Conservation (phyloP, 345 rosid genomes). For the Capsella bursapastoris region DNA sequence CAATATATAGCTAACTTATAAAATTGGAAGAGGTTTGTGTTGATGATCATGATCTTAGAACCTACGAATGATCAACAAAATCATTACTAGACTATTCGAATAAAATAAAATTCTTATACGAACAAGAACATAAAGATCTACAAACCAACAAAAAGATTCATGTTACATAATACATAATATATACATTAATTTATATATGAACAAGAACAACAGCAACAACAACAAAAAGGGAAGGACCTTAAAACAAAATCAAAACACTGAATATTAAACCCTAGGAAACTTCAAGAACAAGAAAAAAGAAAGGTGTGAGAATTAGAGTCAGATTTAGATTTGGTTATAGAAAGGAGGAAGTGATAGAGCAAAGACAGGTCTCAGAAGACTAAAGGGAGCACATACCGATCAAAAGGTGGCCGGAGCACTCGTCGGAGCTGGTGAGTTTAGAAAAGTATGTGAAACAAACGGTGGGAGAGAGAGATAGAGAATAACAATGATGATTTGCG, state of each 20-base stretch:
- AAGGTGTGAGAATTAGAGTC: neutral
- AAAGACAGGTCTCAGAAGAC: neutral
- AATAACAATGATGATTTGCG: neutral
- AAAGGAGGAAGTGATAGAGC: neutral
- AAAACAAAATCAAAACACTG: neutral
- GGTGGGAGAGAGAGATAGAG: neutral
- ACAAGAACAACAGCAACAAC: neutral
- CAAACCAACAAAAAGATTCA: neutral
- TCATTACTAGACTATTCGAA: neutral
- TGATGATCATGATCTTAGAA: neutral
- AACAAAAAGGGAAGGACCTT: no score
- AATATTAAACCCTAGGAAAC: constrained; percentile 2
- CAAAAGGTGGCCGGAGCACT: neutral
- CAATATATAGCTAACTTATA: neutral
- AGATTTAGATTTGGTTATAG: neutral
- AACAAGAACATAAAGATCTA: neutral
- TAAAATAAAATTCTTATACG: neutral
- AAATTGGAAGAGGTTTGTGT: neutral
- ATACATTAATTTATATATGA: neutral
- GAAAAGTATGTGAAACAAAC: neutral
- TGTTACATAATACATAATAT: neutral
- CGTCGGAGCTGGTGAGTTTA: neutral
- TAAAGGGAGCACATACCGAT: neutral
- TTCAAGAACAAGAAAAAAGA: neutral
- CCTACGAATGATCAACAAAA: neutral